Conservation (phyloP, 2,329 filamentous ascomycete species). For the Cladosporium sp. region DNA sequence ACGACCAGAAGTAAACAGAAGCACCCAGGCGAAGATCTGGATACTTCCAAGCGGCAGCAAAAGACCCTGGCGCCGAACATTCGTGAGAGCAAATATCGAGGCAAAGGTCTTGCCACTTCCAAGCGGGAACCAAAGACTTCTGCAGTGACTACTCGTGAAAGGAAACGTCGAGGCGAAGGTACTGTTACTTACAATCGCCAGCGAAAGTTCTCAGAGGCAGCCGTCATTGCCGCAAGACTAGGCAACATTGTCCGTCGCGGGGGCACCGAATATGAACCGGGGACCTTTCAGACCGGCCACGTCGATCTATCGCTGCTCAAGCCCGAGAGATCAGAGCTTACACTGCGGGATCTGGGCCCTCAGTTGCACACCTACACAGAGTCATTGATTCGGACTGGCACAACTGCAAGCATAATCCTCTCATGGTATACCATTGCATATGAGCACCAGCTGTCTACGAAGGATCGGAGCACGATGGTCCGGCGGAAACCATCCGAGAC, state of each 20-base stretch:
- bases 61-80: too few species aligned
- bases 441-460: not conserved
- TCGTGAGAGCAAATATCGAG: too few species aligned
- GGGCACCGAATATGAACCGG: not conserved
- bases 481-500: not conserved
- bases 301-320: not conserved
- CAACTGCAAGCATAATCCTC: not conserved
- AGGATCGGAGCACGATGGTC: not conserved
- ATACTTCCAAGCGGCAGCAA: too few species aligned
- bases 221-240: too few species aligned
- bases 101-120: too few species aligned
- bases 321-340: not conserved
- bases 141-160: too few species aligned
- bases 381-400: not conserved
- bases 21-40: too few species aligned
- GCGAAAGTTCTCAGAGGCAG: too few species aligned
- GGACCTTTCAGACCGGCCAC: not conserved
- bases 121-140: too few species aligned
- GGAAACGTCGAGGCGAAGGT: too few species aligned
- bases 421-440: not conserved
- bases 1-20: too few species aligned
- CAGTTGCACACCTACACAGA: not conserved
- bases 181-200: too few species aligned
- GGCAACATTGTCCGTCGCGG: not conserved
- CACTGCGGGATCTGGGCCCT: not conserved